Base-by-base conservation (phyloP, 192 early-diverging fungal genomes). In the Linnemannia schmuckeri region DNA sequence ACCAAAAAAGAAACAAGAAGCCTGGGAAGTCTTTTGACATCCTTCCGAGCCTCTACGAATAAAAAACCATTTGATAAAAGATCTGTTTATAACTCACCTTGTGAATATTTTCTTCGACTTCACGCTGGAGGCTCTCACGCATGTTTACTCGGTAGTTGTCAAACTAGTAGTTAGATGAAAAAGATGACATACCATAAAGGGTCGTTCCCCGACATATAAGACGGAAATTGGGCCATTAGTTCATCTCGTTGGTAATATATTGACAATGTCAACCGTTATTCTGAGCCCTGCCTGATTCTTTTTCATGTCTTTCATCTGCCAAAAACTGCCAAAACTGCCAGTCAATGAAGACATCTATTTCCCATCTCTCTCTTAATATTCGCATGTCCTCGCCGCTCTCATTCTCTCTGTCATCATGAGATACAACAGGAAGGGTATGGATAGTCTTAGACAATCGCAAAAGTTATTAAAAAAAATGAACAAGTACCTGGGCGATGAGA, bases 71-170 rank as follows among this genome's bases (percentile, higher is more conserved):
- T 4, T 4, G 13, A 66, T 3, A 33, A 63, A 33, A 27, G 61
- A 30, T 66, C 61, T 66, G 61, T 66, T 66, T 66, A 73, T 46
- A 73, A 46, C 61, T 66, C 27, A 82, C 81, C 74, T 85, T 85
- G 49, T 85, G 74, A 54, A 85, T 85, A 18, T 85, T 85, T 47
- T 85, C 83, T 40, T 85, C 83, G 44, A 85, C 83, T 42, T 87
- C 84, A 18, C 84, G 78, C 54, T 87, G 84, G 49, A 87, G 79
- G 81, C 79, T 87, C 75, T 87, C 84, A 0, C 84, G 74, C 84
- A 87, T 87, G 76, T 87, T 80, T 40, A 87, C 84, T 18, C 84
- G 52, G 46, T 87, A 87, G 75, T 78, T 87, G 72, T 87, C 84
- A 74, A 87, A 87, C 84, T 87, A 72, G 27, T 6, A 17, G 37